Evolutionary conservation across 306 rosid genomes (phyloP).

Genomic region (Alnus glutinosa): DNA sequence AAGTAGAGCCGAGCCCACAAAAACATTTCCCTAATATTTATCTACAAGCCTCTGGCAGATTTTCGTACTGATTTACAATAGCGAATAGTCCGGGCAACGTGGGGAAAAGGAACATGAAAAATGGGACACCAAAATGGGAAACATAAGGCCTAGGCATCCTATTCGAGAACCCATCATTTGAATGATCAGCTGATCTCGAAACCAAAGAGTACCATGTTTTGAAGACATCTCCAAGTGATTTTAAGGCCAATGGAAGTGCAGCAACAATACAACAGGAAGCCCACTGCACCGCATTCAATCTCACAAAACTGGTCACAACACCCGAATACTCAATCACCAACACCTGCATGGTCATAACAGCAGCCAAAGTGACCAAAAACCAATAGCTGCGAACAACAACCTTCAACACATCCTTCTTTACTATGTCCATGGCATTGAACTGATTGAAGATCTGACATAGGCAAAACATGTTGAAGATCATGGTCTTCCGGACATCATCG

Average conservation of each 20-base stretch:
- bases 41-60: background rate
- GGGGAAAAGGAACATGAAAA: slow-evolving; percentile 32
- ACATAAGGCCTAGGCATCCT: slow-evolving; percentile 3
- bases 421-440: slow-evolving; percentile 42
- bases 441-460: slow-evolving; percentile 59
- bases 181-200: background rate
- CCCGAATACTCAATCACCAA: slow-evolving; percentile 42
- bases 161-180: background rate
- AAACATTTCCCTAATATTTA: background rate
- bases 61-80: slow-evolving; percentile 6
- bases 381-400: slow-evolving; percentile 28
- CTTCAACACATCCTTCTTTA: slow-evolving; percentile 27
- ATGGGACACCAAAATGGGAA: slow-evolving; percentile 5
- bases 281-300: slow-evolving; percentile 53
- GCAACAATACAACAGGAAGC: slow-evolving; percentile 43
- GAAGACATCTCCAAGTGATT: background rate
- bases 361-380: slow-evolving; percentile 40
- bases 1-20: no score
- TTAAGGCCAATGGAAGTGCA: slow-evolving; percentile 42
- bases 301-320: slow-evolving; percentile 24
- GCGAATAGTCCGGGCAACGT: slow-evolving; percentile 11
- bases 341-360: slow-evolving; percentile 44
- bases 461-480: slow-evolving; percentile 56
- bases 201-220: background rate
- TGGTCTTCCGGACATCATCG: slow-evolving; percentile 34